Evolutionary conservation across 345 rosid species (phyloP).

Genomic region (Syzygium aromaticum): DNA sequence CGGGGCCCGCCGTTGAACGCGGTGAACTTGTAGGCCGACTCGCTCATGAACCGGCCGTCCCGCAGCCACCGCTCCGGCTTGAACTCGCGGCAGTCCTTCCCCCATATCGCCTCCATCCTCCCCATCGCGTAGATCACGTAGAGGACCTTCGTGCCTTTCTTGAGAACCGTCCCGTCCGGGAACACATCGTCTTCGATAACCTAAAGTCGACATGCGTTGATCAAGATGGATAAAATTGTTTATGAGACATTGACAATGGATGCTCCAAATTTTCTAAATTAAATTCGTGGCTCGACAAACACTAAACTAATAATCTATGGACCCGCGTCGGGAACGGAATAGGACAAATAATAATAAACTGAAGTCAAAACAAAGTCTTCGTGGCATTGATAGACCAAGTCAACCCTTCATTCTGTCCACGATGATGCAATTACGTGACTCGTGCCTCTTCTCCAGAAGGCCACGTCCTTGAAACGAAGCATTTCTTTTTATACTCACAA

Average conservation of each 20-base stretch:
- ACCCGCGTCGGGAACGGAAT: not conserved
- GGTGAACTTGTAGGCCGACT: conserved; percentile 86
- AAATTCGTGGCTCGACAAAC: not conserved
- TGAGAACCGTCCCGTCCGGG: conserved; percentile 80
- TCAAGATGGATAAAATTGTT: too few species aligned
- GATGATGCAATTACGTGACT: not conserved
- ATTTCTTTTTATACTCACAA: not conserved
- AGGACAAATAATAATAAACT: not conserved
- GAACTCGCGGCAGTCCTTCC: conserved; percentile 69
- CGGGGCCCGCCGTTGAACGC: conserved; percentile 97
- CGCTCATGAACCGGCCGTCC: conserved; percentile 68
- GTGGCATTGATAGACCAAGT: not conserved
- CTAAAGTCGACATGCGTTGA: conserved; percentile 12
- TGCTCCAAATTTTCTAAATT: not conserved
- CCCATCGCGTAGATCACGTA: conserved; percentile 94
- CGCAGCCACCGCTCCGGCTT: conserved; percentile 92
- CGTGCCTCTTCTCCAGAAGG: not conserved
- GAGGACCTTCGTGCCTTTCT: conserved; percentile 80
- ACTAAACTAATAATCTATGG: not conserved
- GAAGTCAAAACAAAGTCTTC: not conserved
- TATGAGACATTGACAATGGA: not conserved
- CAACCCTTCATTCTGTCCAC: not conserved
- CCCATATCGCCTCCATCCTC: conserved; percentile 92
- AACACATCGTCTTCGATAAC: conserved; percentile 69
- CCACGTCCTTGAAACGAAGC: not conserved